Conservation (phyloP, 164 flowering plant genomes). For the Vitis vinifera region ASM3070453v1 NC_081813.1:6428501-6429000, state of each 20-base stretch:
- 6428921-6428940: not conserved
- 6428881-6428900: not conserved
- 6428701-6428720: not conserved
- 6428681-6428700: not conserved
- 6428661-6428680: not conserved
- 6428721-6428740: not conserved
- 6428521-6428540: no score
- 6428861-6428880: not conserved
- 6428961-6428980: not conserved
- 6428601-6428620: not conserved
- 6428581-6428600: not conserved
- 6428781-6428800: not conserved
- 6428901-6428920: not conserved
- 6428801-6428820: not conserved
- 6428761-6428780: not conserved
- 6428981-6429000: not conserved
- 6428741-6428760: not conserved
- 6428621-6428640: not conserved
- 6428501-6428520: no score
- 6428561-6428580: not conserved
- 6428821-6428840: not conserved
- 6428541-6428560: not conserved
- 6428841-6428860: not conserved
- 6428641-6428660: not conserved
- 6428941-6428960: not conserved